Base-by-base conservation (phyloP, 345 rosid genomes). In the Mercurialis annua region DNA sequence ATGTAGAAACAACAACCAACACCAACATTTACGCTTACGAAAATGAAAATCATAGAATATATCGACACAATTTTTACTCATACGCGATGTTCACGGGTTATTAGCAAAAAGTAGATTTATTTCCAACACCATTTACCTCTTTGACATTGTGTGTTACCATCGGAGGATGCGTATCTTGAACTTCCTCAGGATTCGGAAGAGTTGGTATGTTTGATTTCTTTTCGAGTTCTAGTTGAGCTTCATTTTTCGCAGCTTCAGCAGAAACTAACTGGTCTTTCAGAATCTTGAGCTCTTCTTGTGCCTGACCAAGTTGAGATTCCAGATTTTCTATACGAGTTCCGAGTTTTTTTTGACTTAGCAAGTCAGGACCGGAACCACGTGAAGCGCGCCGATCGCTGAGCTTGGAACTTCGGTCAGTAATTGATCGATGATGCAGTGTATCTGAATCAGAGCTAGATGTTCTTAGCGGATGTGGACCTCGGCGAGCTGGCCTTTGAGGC, bases 221-320 rank as follows among this genome's bases (percentile, higher is more conserved):
- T 62, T 82, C 85, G 65, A 86, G 73, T 76, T 85, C 81, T 26
- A 77, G 81, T 67, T 85, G 87, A 66, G 92, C 92, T 67, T 78
- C 89, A 56, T 82, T 85, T 85, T 84, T 93, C 62, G 90, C 96
- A 72, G 97, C 92, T 78, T 88, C 96, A 23, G 97, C 92, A 26
- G 82, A 82, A 50, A 65, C 85, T 78, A 93, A 66, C 79, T 90
- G 97, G 24, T 82, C 79, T 77, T 88, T 93, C 66, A 93, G 78
- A 77, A 51, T 60, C 84, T 89, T 88, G 30, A 93, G 88, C 76
- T 90, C 97, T 40, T 75, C 82, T 74, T 90, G 97, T n/a, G 97
- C 98, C 69, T 90, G 98, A 70, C 88, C 91, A 50, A 93, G 90
- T 74, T 93, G 98, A 30, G 91, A 84, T 76, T 93, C 98, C 36